A percentile compares a stretch with the other conserved stretches of the same genome.
Evolutionary conservation across 2,329 filamentous ascomycete genomes (phyloP).

Genomic region (Exutisphaerella laricina): DNA sequence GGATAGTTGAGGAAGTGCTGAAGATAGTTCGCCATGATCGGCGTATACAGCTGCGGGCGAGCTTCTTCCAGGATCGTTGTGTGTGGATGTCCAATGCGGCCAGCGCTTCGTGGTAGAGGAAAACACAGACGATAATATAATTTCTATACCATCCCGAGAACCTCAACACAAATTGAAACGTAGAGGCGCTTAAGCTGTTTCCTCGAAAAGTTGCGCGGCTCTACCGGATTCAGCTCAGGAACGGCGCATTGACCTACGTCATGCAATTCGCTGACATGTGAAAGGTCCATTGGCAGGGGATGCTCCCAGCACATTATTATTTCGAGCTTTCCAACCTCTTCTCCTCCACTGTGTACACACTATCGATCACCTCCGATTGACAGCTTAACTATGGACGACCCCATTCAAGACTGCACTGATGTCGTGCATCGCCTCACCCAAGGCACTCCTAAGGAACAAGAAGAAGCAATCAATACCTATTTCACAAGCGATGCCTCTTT

Average conservation of each 20-base stretch:
- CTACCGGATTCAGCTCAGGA: slow-evolving; percentile 2
- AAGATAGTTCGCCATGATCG: slow-evolving; percentile 15
- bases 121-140: too few species aligned
- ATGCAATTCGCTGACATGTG: slow-evolving; percentile 4
- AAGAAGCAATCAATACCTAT: slow-evolving; percentile 60
- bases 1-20: slow-evolving; percentile 35
- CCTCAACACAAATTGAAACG: too few species aligned
- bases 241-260: background rate
- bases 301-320: too few species aligned
- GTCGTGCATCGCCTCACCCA: slow-evolving; percentile 66
- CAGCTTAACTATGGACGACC: slow-evolving; percentile 25
- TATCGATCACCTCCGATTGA: background rate
- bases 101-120: background rate
- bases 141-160: too few species aligned
- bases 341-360: background rate
- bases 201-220: too few species aligned
- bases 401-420: slow-evolving; percentile 54
- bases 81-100: background rate
- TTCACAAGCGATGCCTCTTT: slow-evolving; percentile 70
- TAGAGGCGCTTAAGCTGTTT: too few species aligned
- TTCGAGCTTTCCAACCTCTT: background rate
- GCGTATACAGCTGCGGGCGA: background rate
- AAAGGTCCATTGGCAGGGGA: slow-evolving; percentile 2
- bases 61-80: too few species aligned
- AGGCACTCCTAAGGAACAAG: slow-evolving; percentile 61